phyloP scores from a whole-genome alignment of 2,329 filamentous ascomycete genomes.

The Amauroascus verrucosus region DNA sequence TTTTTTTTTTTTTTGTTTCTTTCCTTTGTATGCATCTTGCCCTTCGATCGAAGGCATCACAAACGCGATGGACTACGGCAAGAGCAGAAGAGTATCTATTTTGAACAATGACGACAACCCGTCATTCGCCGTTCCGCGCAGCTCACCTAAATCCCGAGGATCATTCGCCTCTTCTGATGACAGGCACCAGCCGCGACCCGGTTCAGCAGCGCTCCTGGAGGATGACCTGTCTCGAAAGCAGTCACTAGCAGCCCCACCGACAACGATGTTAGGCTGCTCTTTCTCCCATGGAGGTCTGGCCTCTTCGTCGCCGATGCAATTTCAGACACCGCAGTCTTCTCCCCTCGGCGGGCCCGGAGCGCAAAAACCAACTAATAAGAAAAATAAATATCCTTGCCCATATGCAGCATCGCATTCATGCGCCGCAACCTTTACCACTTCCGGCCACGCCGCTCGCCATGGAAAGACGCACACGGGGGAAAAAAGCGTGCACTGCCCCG shows the following conservation, averaged over 20 bases:
- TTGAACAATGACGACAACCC: slow-evolving; percentile 41
- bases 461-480: slow-evolving; percentile 60
- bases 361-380: slow-evolving; percentile 32
- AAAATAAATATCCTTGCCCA: slow-evolving; percentile 58
- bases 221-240: background rate
- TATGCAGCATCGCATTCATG: slow-evolving; percentile 51
- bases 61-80: slow-evolving; percentile 13
- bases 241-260: background rate
- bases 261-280: background rate
- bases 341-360: slow-evolving; percentile 20
- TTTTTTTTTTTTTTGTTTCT: background rate
- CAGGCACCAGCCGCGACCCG: background rate
- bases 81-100: slow-evolving; percentile 36
- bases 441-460: slow-evolving; percentile 56
- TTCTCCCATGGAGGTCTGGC: background rate
- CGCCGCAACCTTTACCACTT: slow-evolving; percentile 55
- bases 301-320: background rate
- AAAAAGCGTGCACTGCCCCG: slow-evolving; percentile 57
- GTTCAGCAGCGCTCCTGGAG: background rate
- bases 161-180: background rate
- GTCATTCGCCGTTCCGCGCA: slow-evolving; percentile 35
- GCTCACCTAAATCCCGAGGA: background rate
- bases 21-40: background rate
- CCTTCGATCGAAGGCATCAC: background rate
- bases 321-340: slow-evolving; percentile 21